A percentile compares a stretch with the other conserved stretches of the same genome.
These are phyloP conservation scores for Fusarium stilboides DNA, from an alignment of 2,329 filamentous ascomycete species.

Conservation along the genomic window DNA sequence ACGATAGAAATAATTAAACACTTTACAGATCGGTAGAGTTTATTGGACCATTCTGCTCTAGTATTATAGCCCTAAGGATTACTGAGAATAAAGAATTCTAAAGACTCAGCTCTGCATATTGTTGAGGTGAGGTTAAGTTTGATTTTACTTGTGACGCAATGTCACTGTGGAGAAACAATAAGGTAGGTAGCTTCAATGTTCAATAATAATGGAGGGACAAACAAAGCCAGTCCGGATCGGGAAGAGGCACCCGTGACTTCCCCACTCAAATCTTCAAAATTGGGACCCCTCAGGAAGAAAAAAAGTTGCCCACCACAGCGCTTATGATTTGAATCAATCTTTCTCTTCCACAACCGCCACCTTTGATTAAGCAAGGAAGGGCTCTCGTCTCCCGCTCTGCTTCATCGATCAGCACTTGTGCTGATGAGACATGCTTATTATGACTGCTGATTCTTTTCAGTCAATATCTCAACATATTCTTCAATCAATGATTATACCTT, in stretches of 20 bases:
- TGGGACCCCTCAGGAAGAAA: conserved; percentile 44
- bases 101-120: neutral
- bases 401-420: conserved; percentile 24
- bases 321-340: conserved; percentile 30
- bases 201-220: conserved; percentile 30
- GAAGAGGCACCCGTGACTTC: conserved; percentile 50
- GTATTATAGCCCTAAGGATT: too few species aligned
- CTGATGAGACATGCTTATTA: conserved; percentile 45
- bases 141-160: conserved; percentile 28
- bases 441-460: conserved; percentile 44
- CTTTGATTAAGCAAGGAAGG: conserved; percentile 5
- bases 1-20: too few species aligned
- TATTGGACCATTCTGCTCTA: too few species aligned
- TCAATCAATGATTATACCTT: conserved; percentile 47
- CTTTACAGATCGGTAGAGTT: too few species aligned
- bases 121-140: conserved; percentile 18
- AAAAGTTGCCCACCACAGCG: conserved; percentile 44
- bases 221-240: conserved; percentile 1
- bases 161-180: neutral
- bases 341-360: conserved; percentile 27
- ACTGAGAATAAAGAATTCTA: neutral
- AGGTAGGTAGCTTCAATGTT: neutral
- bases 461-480: conserved; percentile 42
- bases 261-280: conserved; percentile 50
- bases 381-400: conserved; percentile 13